These are phyloP conservation scores for Fonsecaea monophora DNA, from an alignment of 2,329 filamentous ascomycete genomes.

Conservation along the genomic window DNA sequence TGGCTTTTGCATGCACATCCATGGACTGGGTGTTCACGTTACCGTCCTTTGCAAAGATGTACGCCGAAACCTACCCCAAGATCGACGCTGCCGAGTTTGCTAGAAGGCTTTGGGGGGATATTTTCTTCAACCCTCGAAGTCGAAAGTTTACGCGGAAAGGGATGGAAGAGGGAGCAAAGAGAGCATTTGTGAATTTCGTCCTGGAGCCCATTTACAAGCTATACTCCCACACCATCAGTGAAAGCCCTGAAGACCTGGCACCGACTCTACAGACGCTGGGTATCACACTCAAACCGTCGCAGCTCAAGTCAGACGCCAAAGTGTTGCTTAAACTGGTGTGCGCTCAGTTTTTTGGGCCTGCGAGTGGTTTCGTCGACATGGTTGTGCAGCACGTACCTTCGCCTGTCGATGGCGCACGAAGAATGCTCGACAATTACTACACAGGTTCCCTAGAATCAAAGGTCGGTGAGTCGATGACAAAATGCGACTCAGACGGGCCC, in stretches of 20 bases:
- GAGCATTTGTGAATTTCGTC: slow-evolving; percentile 93
- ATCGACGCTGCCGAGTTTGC: slow-evolving; percentile 85
- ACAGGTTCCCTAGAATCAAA: slow-evolving; percentile 86
- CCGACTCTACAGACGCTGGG: slow-evolving; percentile 78
- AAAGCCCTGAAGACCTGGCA: slow-evolving; percentile 83
- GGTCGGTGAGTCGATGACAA: slow-evolving; percentile 77
- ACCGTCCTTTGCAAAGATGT: slow-evolving; percentile 94
- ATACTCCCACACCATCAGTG: slow-evolving; percentile 91
- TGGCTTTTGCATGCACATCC: slow-evolving; percentile 90
- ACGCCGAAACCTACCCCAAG: slow-evolving; percentile 83
- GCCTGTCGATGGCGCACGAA: slow-evolving; percentile 76
- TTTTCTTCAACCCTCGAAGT: slow-evolving; percentile 91
- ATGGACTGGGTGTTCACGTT: slow-evolving; percentile 98
- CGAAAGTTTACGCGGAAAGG: slow-evolving; percentile 90
- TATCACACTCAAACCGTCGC: slow-evolving; percentile 87
- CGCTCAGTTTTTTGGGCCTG: slow-evolving; percentile 91
- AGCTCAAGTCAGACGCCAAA: slow-evolving; percentile 88
- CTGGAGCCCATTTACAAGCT: slow-evolving; percentile 98
- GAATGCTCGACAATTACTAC: slow-evolving; percentile 84
- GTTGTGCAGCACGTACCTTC: slow-evolving; percentile 87
- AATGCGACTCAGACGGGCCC: slow-evolving; percentile 87
- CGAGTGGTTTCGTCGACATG: slow-evolving; percentile 95
- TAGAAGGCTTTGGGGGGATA: slow-evolving; percentile 88
- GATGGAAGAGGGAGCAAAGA: slow-evolving; percentile 77
- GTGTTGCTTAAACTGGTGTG: slow-evolving; percentile 88